Conservation (phyloP, 768 basidiomycete genomes). For the Mycena crocata region DNA sequence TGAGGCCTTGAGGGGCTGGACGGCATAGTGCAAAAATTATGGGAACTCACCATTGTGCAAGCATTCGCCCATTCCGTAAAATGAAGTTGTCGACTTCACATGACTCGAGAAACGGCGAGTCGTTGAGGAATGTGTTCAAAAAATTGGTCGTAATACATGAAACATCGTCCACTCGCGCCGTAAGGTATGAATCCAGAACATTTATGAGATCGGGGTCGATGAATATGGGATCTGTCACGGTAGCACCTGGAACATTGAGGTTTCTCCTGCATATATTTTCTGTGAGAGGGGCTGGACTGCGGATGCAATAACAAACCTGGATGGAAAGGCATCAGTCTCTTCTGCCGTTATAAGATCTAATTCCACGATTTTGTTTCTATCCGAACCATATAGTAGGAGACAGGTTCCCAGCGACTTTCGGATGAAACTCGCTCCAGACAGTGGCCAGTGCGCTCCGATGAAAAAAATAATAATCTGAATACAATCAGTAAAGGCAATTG, state of each 20-base stretch:
- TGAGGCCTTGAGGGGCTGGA: slow-evolving; percentile 14
- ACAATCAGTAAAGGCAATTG: slow-evolving; percentile 54
- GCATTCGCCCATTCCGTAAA: slow-evolving; percentile 65
- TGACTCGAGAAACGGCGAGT: slow-evolving; percentile 69
- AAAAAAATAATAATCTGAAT: neutral
- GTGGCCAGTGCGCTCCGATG: slow-evolving; percentile 11
- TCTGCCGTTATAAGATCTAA: slow-evolving; percentile 59
- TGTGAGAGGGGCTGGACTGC: slow-evolving; percentile 3
- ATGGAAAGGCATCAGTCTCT: slow-evolving; percentile 64
- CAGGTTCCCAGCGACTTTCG: slow-evolving; percentile 71
- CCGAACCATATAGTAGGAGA: slow-evolving; percentile 76
- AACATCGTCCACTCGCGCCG: slow-evolving; percentile 60
- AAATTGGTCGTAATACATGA: slow-evolving; percentile 72
- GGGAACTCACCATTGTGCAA: slow-evolving; percentile 69
- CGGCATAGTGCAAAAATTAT: neutral
- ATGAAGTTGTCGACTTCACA: slow-evolving; percentile 83
- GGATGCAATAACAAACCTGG: slow-evolving; percentile 56
- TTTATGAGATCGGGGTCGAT: slow-evolving; percentile 68
- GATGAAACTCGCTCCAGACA: slow-evolving; percentile 60
- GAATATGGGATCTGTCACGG: slow-evolving; percentile 67
- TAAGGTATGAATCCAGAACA: slow-evolving; percentile 64
- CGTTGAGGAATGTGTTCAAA: slow-evolving; percentile 66
- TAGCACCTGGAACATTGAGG: slow-evolving; percentile 52
- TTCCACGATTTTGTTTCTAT: slow-evolving; percentile 57
- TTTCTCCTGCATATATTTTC: slow-evolving; percentile 59